Base-by-base conservation (phyloP, 306 rosid species). In the Dryas octopetala region DNA sequence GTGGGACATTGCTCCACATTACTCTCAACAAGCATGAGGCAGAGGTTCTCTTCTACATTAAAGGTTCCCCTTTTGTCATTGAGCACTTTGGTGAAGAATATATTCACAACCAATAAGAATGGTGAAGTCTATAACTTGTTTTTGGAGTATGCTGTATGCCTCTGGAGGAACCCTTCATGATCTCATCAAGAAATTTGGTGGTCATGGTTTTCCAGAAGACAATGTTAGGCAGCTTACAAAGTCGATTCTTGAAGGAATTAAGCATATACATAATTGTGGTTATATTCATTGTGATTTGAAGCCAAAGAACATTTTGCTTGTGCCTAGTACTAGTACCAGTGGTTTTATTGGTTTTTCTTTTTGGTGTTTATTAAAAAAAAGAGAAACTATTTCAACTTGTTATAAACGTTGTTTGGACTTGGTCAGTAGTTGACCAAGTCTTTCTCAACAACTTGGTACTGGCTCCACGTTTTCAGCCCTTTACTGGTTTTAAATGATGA, bases 61-160 rank as follows among this genome's bases (percentile, higher is more conserved):
- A 62, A 19, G 76, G 67, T 47, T 69, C 65, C 45, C 76, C 76
- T 61, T 50, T 6, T 49, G 64, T 70, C 4, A 78, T 78, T 28
- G 13, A 53, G 54, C 51, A 71, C 47, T 78, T 72, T 16, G 82
- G 82, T 5, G 82, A 79, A 57, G 82, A 79, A 23, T 19, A 19
- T 19, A 19, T 65, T 48, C 9, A 79, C 82, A 0, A 69, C 65
- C 8, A 54, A 50, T 7, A 17, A 55, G 0, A 53, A 82, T 13
- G 77, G 79, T 6, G 70, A 78, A 77, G 68, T 78, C 45, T 78
- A 59, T 54, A 79, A 79, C 72, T 57, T 79, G 78, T 66, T 79
- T 12, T 55, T 79, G n/a, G 82, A 79, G 58, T 79, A 43, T 57
- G 82, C 82, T 15, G 58, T 79, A 43, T 57, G 82, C 82, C 26